Conservation (phyloP, 2,329 filamentous ascomycete species). For the Curvularia sp. region DNA sequence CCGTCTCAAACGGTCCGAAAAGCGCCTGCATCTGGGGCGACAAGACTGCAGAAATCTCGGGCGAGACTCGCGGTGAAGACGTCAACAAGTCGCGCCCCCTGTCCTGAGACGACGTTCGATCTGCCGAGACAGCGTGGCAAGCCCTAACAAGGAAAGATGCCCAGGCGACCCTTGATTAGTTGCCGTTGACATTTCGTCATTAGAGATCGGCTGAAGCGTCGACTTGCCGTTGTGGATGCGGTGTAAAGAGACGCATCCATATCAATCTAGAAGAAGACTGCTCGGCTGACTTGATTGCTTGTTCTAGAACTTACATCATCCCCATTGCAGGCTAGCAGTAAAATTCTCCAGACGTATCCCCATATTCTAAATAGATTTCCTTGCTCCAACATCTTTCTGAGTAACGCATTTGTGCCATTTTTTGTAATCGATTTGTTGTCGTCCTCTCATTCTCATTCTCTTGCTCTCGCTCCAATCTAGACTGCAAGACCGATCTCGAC, state of each 20-base stretch:
- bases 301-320: background rate
- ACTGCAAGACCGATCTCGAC: no score
- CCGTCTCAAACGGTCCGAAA: constrained; percentile 10
- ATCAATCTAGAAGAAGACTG: background rate
- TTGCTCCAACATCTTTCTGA: background rate
- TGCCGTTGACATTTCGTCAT: constrained; percentile 16
- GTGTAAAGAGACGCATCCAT: background rate
- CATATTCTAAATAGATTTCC: background rate
- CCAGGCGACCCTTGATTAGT: constrained; percentile 3
- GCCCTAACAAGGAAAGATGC: constrained; percentile 4
- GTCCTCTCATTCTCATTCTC: background rate
- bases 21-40: constrained; percentile 8
- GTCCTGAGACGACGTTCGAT: constrained; percentile 6
- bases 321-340: background rate
- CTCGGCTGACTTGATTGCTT: background rate
- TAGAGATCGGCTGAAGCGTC: constrained; percentile 8
- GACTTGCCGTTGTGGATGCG: background rate
- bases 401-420: background rate
- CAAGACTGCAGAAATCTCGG: constrained; percentile 17
- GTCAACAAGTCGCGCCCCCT: constrained; percentile 6
- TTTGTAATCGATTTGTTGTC: no score
- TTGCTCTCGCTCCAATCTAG: no score
- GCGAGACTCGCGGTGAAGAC: constrained; percentile 15
- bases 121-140: constrained; percentile 10
- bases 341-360: background rate